Conservation (phyloP, 1,284 basidiomycete species). For the Anthracocystis setariae region DNA sequence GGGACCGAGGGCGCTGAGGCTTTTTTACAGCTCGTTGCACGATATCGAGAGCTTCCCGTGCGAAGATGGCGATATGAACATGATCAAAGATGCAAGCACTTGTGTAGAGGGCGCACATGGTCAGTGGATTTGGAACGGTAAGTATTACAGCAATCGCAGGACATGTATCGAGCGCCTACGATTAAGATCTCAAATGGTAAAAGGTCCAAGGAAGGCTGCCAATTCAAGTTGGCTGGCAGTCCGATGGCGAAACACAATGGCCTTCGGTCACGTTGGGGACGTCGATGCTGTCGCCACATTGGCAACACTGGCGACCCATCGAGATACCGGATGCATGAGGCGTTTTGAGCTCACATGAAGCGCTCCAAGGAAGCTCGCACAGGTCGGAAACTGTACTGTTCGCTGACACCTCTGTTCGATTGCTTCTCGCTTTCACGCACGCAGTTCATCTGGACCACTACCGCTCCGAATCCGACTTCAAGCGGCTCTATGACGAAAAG, state of each 20-base stretch:
- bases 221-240: conserved; percentile 11
- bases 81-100: conserved; percentile 83
- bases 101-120: conserved; percentile 84
- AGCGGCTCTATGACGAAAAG: conserved; percentile 77
- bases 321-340: conserved; percentile 21
- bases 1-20: conserved; percentile 70
- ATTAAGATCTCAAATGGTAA: conserved; percentile 53
- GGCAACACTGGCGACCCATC: conserved; percentile 3
- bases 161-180: conserved; percentile 9
- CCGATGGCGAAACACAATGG: conserved; percentile 12
- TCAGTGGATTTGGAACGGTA: conserved; percentile 76
- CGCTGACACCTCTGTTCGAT: neutral
- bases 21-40: conserved; percentile 89
- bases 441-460: conserved; percentile 89
- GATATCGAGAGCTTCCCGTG: conserved; percentile 90
- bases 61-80: conserved; percentile 82
- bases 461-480: conserved; percentile 79
- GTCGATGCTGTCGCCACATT: neutral
- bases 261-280: neutral
- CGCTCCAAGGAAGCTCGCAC: no score
- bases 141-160: conserved; percentile 5
- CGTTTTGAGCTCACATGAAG: no score
- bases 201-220: conserved; percentile 58
- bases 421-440: neutral
- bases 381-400: no score